These are phyloP conservation scores for Rhodocollybia butyracea DNA, from an alignment of 768 basidiomycete genomes.

Conservation along the genomic window DNA sequence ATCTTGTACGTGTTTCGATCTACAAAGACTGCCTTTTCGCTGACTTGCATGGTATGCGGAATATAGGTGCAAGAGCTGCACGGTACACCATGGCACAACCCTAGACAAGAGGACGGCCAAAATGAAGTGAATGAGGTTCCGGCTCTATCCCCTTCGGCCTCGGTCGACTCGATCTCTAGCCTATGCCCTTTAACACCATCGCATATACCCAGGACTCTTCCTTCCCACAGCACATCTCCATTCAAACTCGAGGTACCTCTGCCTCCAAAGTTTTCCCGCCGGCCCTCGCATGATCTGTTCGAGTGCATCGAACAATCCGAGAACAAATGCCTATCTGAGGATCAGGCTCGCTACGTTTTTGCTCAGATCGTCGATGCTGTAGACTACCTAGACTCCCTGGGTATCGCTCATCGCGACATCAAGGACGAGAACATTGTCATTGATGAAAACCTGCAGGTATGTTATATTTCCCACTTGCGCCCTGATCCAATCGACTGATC, in stretches of 20 bases:
- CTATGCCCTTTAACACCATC: constrained; percentile 14
- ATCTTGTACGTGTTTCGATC: constrained; percentile 63
- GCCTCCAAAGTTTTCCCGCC: constrained; percentile 49
- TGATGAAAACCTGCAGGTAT: constrained; percentile 67
- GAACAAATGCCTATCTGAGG: constrained; percentile 75
- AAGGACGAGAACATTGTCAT: constrained; percentile 95
- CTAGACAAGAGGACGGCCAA: constrained; percentile 33
- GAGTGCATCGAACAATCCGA: constrained; percentile 91
- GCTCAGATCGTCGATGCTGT: constrained; percentile 86
- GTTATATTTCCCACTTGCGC: constrained; percentile 10
- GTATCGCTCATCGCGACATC: constrained; percentile 92
- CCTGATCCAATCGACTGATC: neutral
- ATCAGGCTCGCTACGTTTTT: constrained; percentile 79
- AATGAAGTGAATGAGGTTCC: constrained; percentile 33
- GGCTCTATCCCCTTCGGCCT: constrained; percentile 54
- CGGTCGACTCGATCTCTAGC: constrained; percentile 35
- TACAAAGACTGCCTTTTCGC: neutral
- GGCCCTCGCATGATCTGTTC: constrained; percentile 89
- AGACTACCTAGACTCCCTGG: constrained; percentile 72
- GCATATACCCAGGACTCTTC: constrained; percentile 7
- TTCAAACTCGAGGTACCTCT: constrained; percentile 22
- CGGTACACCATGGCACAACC: constrained; percentile 76
- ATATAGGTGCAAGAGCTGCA: constrained; percentile 87
- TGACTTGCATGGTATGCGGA: constrained; percentile 9
- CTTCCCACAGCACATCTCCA: neutral